Percentiles rank a stretch among this genome's conserved stretches.
These are phyloP conservation scores for Yamadazyma tumulicola DNA, from an alignment of 805 yeast genomes.

Conservation along the genomic window DNA sequence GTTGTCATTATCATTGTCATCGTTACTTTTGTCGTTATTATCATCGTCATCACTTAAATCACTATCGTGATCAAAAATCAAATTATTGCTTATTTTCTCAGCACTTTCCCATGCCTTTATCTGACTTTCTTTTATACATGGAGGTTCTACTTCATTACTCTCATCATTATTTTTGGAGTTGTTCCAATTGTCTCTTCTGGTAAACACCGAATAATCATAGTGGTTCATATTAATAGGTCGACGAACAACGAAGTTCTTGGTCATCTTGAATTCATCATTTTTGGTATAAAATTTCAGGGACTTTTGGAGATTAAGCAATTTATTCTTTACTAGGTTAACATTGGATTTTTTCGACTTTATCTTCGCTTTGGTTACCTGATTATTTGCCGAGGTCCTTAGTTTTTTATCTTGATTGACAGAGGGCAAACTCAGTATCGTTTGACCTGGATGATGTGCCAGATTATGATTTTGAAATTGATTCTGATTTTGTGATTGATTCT, in stretches of 20 bases:
- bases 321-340: slow-evolving; percentile 30
- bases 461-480: slow-evolving; percentile 14
- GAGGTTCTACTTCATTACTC: slow-evolving; percentile 21
- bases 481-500: slow-evolving; percentile 23
- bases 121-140: slow-evolving; percentile 38
- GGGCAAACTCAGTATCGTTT: no score
- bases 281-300: slow-evolving; percentile 25
- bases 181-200: no score
- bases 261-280: slow-evolving; percentile 7
- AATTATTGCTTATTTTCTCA: slow-evolving; percentile 32
- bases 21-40: slow-evolving; percentile 5
- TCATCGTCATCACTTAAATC: slow-evolving; percentile 19
- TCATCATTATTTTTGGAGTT: no score
- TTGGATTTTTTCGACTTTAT: slow-evolving; percentile 17
- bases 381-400: slow-evolving; percentile 5
- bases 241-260: slow-evolving; percentile 26
- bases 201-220: slow-evolving; percentile 38
- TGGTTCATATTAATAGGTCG: slow-evolving; percentile 29
- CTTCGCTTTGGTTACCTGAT: slow-evolving; percentile 11
- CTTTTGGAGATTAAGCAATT: slow-evolving; percentile 36
- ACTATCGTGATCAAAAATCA: slow-evolving; percentile 32
- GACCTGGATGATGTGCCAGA: slow-evolving; percentile 1
- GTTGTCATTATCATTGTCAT: background rate
- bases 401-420: slow-evolving; percentile 7
- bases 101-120: slow-evolving; percentile 45